These are phyloP conservation scores for Mediolabrus comicus DNA, from an alignment of 108 stramenopile genomes.

Conservation along the genomic window DNA sequence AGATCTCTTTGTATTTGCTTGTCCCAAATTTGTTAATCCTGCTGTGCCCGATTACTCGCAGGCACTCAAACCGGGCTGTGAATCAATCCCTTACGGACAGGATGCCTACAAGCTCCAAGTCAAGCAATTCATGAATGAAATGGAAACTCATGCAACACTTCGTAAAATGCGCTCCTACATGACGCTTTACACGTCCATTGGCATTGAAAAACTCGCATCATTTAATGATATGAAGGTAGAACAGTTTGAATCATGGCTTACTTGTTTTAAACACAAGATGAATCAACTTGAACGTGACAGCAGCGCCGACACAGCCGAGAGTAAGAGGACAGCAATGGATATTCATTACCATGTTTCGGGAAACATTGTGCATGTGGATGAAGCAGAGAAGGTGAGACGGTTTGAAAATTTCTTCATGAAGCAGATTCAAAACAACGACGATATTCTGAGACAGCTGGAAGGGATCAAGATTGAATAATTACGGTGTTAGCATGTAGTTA, in stretches of 20 bases:
- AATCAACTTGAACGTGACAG: constrained; percentile 59
- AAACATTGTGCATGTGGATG: constrained; percentile 79
- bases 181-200: constrained; percentile 94
- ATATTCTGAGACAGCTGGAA: constrained; percentile 67
- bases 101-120: constrained; percentile 85
- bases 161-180: constrained; percentile 92
- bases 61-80: constrained; percentile 33
- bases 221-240: constrained; percentile 77
- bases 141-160: constrained; percentile 64
- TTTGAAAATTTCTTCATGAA: constrained; percentile 87
- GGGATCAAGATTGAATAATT: constrained; percentile 43
- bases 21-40: constrained; percentile 91
- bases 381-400: constrained; percentile 81
- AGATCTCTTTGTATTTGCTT: constrained; percentile 83
- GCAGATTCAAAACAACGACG: constrained; percentile 69
- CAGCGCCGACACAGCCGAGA: constrained; percentile 6
- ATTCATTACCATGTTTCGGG: constrained; percentile 71
- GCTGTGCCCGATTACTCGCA: constrained; percentile 75
- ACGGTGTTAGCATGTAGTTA: no score
- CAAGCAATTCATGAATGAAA: constrained; percentile 81
- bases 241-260: constrained; percentile 51
- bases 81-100: constrained; percentile 39
- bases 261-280: constrained; percentile 77
- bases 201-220: constrained; percentile 80
- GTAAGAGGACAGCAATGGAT: constrained; percentile 68